Conservation (phyloP, 345 rosid genomes). For the Sapria himalayana region DNA sequence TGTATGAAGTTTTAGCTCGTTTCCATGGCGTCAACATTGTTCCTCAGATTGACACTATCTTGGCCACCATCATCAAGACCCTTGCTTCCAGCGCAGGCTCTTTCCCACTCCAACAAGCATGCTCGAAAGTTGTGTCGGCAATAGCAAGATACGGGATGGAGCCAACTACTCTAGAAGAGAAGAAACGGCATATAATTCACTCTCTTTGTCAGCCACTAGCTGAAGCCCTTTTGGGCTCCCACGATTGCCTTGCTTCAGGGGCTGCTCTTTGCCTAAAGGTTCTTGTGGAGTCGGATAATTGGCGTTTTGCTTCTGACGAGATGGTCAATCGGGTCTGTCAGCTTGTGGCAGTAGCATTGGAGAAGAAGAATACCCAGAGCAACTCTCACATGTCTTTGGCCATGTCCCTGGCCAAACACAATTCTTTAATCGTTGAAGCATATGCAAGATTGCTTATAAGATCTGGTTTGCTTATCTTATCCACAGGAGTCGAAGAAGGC, state of each 20-base stretch:
- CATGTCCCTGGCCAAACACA: conserved; percentile 75
- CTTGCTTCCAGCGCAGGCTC: conserved; percentile 82
- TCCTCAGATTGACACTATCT: conserved; percentile 72
- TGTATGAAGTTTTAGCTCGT: conserved; percentile 85
- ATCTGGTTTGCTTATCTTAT: conserved; percentile 40
- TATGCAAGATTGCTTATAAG: conserved; percentile 68
- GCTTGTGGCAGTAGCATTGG: conserved; percentile 74
- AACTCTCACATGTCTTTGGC: conserved; percentile 58
- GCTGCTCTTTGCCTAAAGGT: conserved; percentile 80
- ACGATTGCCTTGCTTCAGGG: conserved; percentile 67
- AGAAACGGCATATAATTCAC: conserved; percentile 52
- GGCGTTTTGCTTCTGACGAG: conserved; percentile 81
- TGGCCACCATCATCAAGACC: conserved; percentile 67
- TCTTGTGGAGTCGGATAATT: conserved; percentile 73
- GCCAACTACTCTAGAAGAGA: conserved; percentile 45
- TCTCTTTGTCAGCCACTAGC: conserved; percentile 71
- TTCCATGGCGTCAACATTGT: conserved; percentile 85
- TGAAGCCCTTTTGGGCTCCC: conserved; percentile 58
- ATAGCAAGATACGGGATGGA: conserved; percentile 83
- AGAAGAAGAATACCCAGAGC: conserved; percentile 49
- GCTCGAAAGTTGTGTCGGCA: conserved; percentile 83
- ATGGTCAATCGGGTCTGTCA: conserved; percentile 83
- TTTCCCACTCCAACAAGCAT: conserved; percentile 90
- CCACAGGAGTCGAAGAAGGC: conserved; percentile 34
- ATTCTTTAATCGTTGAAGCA: conserved; percentile 67